Evolutionary conservation across 495 filamentous ascomycete genomes (phyloP), one percentile per base, ranked within the genome.

Genomic region (Neohortaea acidophila): DNA sequence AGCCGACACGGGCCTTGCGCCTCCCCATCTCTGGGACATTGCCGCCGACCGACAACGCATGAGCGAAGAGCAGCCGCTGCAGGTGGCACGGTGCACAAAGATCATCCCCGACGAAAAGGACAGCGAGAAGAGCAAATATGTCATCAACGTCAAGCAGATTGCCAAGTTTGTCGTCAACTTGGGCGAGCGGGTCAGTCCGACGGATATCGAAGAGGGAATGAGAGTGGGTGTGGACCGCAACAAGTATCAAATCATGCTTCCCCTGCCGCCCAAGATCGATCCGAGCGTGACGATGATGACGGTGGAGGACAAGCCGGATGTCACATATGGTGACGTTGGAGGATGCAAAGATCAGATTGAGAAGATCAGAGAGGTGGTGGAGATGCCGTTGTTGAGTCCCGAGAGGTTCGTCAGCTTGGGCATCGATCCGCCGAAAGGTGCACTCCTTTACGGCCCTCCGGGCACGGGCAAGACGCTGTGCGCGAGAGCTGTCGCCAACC

Each of bases 261-360:
- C 89, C 33, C 70, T 97, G n/a, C 89, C 89, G 18, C 89, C 89
- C 9, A 97, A 96, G 68, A 97, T 97, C 70, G 89, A 97, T 55
- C 86, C 89, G 36, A 89, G 81, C 49, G 89, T 97, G 48, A 97
- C 89, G 35, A 97, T 97, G 89, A 97, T 97, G 89, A 94, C 89
- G 12, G 89, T 97, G 38, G 89, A 97, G 66, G 89, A 97, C 60
- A 97, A 97, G 69, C 89, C 89, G 11, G 89, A 97, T 60, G 89
- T 97, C 36, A 97, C 89, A 45, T 97, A 97, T 55, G 87, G 89
- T 45, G 89, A 97, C 64, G 91, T 97, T 13, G 89, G 89, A 53
- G 89, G 89, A 41, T 94, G 87, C 73, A 97, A 97, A 63, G 89
- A 97, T 58, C 89, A 97, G 57, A 93, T 97, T 26, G 89, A 97